A percentile compares a stretch with the other conserved stretches of the same genome.
Evolutionary conservation across 2,329 filamentous ascomycete genomes (phyloP).

Genomic region (Daldinia eschscholtzii): DNA sequence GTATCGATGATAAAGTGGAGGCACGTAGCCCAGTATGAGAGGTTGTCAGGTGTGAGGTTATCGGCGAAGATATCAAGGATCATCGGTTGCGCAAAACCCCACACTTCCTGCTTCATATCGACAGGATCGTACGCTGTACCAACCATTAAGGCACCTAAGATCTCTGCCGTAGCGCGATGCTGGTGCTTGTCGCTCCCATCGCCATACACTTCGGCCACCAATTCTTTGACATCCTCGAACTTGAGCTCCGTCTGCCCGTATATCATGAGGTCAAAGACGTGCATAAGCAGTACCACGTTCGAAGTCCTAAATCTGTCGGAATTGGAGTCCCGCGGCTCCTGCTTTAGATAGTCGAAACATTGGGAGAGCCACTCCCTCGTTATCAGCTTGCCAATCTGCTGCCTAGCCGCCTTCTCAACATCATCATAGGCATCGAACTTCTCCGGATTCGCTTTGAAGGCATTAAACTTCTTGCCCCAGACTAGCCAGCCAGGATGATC

Average conservation of each 20-base stretch:
- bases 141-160: constrained; percentile 85
- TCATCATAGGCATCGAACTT: constrained; percentile 82
- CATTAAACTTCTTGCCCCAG: constrained; percentile 90
- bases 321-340: constrained; percentile 86
- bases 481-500: constrained; percentile 97
- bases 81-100: constrained; percentile 91
- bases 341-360: constrained; percentile 94
- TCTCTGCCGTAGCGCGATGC: constrained; percentile 94
- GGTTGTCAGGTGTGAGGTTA: constrained; percentile 92
- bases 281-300: constrained; percentile 86
- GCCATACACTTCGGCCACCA: constrained; percentile 82
- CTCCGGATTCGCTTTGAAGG: constrained; percentile 77
- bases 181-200: constrained; percentile 98
- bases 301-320: constrained; percentile 91
- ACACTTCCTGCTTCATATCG: constrained; percentile 80
- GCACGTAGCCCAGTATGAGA: constrained; percentile 94
- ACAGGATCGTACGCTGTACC: constrained; percentile 83
- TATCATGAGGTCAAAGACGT: constrained; percentile 90
- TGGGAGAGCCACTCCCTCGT: constrained; percentile 87
- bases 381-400: constrained; percentile 83
- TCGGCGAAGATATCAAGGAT: constrained; percentile 89
- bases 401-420: constrained; percentile 78
- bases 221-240: constrained; percentile 88
- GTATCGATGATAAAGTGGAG: constrained; percentile 89
- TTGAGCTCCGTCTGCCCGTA: constrained; percentile 81